Conservation (phyloP, 2,329 filamentous ascomycete genomes). For the Xylaria multiplex region DNA sequence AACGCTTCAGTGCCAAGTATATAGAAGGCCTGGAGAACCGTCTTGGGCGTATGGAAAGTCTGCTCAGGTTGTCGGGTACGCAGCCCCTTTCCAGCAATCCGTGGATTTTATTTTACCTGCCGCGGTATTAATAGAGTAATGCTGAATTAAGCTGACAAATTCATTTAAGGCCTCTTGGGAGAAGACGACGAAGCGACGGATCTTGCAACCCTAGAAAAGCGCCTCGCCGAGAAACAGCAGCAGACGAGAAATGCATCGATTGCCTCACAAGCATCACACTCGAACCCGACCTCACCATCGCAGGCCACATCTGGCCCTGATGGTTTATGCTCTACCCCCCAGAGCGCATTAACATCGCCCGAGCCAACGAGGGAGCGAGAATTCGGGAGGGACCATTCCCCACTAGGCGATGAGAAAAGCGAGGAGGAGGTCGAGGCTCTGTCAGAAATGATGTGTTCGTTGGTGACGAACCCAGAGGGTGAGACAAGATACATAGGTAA, state of each 20-base stretch:
- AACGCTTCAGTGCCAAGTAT: conserved; percentile 80
- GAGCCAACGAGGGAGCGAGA: conserved; percentile 56
- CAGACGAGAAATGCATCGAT: conserved; percentile 62
- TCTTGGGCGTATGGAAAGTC: conserved; percentile 92
- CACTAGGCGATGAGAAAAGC: conserved; percentile 55
- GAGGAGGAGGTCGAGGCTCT: conserved; percentile 83
- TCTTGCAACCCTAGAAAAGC: conserved; percentile 86
- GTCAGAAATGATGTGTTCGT: conserved; percentile 98
- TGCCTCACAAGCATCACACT: conserved; percentile 58
- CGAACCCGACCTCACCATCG: conserved; percentile 63
- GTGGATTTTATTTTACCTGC: background rate
- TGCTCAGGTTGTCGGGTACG: conserved; percentile 82
- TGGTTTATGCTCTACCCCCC: conserved; percentile 58
- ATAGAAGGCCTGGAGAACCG: conserved; percentile 97
- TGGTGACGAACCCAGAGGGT: conserved; percentile 93
- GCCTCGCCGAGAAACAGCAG: conserved; percentile 67
- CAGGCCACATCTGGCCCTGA: conserved; percentile 58
- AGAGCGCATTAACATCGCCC: conserved; percentile 66
- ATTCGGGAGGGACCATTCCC: conserved; percentile 53
- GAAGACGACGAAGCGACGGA: conserved; percentile 91
- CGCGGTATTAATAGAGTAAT: background rate
- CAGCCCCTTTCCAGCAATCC: conserved; percentile 22
- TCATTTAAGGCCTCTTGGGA: conserved; percentile 71
- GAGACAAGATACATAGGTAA: conserved; percentile 95
- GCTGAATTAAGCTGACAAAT: conserved; percentile 42